These are phyloP conservation scores for Tetrapisispora namnaoensis DNA, from an alignment of 805 yeast species.

Conservation along the genomic window DNA sequence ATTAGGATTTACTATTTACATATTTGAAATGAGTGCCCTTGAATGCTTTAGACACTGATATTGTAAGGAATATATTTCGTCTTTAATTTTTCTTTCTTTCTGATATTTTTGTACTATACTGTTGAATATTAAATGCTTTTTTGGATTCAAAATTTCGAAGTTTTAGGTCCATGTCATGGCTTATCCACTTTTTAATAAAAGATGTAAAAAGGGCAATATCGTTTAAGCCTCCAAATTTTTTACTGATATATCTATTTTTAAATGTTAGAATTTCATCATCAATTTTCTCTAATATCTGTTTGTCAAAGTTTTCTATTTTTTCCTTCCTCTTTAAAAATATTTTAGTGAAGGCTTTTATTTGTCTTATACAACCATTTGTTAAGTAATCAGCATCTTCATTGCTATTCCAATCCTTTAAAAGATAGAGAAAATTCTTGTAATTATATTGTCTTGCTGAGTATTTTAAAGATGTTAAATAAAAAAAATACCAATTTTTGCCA, in stretches of 20 bases:
- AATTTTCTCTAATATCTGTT: conserved; percentile 6
- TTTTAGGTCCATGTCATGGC: conserved; percentile 1
- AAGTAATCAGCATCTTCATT: conserved; percentile 13
- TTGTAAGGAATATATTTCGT: too few species aligned
- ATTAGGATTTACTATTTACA: neutral
- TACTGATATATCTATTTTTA: conserved; percentile 11
- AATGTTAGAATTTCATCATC: conserved; percentile 9
- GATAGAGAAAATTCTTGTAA: conserved; percentile 6
- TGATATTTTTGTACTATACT: neutral
- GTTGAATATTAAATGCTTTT: neutral
- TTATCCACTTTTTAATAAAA: conserved; percentile 16
- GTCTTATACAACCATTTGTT: conserved; percentile 15
- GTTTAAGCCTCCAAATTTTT: conserved; percentile 19
- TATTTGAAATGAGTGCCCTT: neutral
- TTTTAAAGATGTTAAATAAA: conserved; percentile 15
- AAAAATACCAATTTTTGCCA: conserved; percentile 16
- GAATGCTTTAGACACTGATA: too few species aligned
- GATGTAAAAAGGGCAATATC: conserved; percentile 9
- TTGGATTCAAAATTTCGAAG: neutral
- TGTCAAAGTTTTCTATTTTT: neutral
- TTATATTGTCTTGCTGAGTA: conserved; percentile 10
- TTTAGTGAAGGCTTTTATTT: conserved; percentile 11
- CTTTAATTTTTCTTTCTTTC: neutral
- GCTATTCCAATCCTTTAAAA: conserved; percentile 20
- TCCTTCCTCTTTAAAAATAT: neutral